phyloP scores from a whole-genome alignment of 1,139 yeast genomes.

The Yarrowia galli region DNA sequence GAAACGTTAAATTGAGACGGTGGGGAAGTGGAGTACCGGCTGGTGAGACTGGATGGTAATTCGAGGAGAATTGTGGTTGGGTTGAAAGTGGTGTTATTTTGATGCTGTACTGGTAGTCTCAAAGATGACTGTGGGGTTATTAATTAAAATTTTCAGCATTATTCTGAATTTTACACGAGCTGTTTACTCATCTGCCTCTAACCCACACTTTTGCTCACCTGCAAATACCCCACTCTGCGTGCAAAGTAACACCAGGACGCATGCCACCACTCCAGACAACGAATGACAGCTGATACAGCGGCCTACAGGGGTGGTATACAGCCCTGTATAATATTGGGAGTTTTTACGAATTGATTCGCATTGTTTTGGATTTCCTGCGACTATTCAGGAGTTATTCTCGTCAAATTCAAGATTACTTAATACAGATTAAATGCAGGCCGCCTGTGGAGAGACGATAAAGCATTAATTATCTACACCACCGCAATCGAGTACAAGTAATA shows the following conservation, averaged over 20 bases:
- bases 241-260: slow-evolving; percentile 1
- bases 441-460: no score
- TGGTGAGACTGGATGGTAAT: not conserved
- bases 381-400: not conserved
- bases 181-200: not conserved
- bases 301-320: slow-evolving; percentile 5
- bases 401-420: no score
- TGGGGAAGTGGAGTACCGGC: not conserved
- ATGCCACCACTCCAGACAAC: not conserved
- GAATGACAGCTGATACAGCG: slow-evolving; percentile 22
- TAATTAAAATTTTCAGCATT: no score
- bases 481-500: not conserved
- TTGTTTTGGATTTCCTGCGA: not conserved
- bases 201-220: slow-evolving; percentile 1
- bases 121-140: not conserved
- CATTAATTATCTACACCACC: not conserved
- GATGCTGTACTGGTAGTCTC: no score
- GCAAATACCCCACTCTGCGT: slow-evolving; percentile 26
- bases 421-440: no score
- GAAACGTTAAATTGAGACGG: not conserved
- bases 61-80: not conserved
- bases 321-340: not conserved
- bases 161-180: not conserved
- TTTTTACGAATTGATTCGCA: not conserved
- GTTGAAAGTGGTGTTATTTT: no score